Evolutionary conservation across 805 yeast genomes (phyloP), one percentile per base, ranked within the genome.

Genomic region (Kazachstania kunashirensis): DNA sequence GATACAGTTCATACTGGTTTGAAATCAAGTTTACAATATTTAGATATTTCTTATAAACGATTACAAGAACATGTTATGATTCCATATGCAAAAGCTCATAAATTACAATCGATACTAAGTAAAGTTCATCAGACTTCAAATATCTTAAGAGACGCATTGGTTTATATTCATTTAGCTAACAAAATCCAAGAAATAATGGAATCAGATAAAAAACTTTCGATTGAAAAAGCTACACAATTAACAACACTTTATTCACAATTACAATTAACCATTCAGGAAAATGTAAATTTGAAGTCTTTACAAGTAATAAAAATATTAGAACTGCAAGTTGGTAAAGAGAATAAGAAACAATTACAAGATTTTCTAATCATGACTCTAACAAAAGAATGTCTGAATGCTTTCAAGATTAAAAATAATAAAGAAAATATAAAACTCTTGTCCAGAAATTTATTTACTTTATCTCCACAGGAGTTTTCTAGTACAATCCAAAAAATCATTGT

Each of bases 111-210:
- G n/a, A 57, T 52, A 5, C 42, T 56, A 20, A 48, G 51, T 40
- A 57, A 56, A 35, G 46, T 57, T 17, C 60, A 57, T 37, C 61
- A 57, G 38, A 55, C 61, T 6, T 50, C 59, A 4, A 52, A 44
- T 24, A 33, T 56, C 8, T 37, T 57, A 32, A 48, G 61, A 35
- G 59, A 55, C 31, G 47, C 55, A 5, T 40, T 55, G 19, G 40
- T 54, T 14, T 53, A 48, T 29, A 29, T 54, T 11, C 59, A 56
- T 37, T 38, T 56, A 34, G 40, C 49, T 1, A 43, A 48, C 15
- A 50, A 48, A 37, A 41, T 57, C 12, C 40, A 46, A 28, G n/a
- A 34, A 13, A 17, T 49, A 7, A 28, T 24, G 16, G 29, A 34
- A 6, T 13, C 36, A 13, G 39, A 31, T 3, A 31, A 29, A 17